phyloP scores from a whole-genome alignment of 768 basidiomycete species.

The Phlebiopsis gigantea region DNA sequence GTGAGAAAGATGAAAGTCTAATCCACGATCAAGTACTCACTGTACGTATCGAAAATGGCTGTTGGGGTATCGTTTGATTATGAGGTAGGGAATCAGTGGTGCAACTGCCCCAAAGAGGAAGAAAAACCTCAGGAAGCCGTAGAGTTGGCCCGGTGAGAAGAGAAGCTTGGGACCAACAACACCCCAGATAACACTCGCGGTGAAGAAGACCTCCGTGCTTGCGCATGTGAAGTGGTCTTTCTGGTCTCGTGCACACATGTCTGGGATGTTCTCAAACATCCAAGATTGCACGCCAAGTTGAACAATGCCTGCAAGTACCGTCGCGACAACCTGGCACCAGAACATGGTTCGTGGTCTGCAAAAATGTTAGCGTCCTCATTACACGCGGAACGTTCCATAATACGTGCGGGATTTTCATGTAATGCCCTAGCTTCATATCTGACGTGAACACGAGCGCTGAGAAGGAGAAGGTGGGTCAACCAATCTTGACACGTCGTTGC shows the following conservation, averaged over 20 bases:
- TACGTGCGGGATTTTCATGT: constrained; percentile 52
- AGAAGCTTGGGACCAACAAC: constrained; percentile 36
- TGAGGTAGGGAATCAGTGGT: constrained; percentile 35
- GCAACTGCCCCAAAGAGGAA: constrained; percentile 39
- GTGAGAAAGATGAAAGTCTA: not conserved
- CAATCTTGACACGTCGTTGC: not conserved
- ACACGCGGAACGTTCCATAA: not conserved
- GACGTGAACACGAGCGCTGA: constrained; percentile 63
- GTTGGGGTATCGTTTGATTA: constrained; percentile 59
- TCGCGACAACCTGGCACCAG: constrained; percentile 55
- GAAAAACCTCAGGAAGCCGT: constrained; percentile 33
- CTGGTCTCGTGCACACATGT: constrained; percentile 52
- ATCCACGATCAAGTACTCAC: constrained; percentile 11
- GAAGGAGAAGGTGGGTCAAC: not conserved
- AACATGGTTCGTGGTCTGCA: constrained; percentile 30
- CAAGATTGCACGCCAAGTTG: constrained; percentile 63
- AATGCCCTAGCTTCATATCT: constrained; percentile 76
- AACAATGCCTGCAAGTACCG: constrained; percentile 53
- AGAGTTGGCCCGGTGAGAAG: constrained; percentile 32
- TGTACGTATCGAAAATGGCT: constrained; percentile 35
- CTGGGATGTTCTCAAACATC: constrained; percentile 61
- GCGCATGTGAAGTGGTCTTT: constrained; percentile 68
- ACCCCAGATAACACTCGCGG: constrained; percentile 43
- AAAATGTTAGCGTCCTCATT: too few relatives aligned
- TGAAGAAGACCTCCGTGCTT: constrained; percentile 50